phyloP scores from a whole-genome alignment of 257 asterid species.

The Ilex asprella region DNA sequence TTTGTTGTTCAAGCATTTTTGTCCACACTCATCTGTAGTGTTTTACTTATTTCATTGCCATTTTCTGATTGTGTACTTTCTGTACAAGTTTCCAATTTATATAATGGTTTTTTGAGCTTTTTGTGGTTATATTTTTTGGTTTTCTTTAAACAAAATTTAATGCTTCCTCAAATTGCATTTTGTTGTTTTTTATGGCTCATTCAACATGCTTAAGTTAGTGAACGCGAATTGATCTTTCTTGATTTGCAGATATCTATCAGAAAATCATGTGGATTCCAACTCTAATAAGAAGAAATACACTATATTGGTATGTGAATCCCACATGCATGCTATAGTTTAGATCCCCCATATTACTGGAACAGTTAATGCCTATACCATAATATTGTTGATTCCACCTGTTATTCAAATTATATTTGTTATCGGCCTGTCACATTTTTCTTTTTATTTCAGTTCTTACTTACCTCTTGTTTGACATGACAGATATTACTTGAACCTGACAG shows the following conservation, averaged over 20 bases:
- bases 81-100: background rate
- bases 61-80: background rate
- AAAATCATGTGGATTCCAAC: conserved; percentile 25
- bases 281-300: conserved; percentile 57
- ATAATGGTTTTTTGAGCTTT: background rate
- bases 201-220: background rate
- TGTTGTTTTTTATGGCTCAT: no score
- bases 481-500: conserved; percentile 38
- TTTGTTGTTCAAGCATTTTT: no score
- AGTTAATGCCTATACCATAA: background rate
- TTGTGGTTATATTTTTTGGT: background rate
- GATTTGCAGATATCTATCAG: conserved; percentile 43
- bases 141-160: background rate
- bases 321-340: no score
- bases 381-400: background rate
- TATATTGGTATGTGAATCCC: conserved; percentile 43
- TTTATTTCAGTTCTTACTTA: background rate
- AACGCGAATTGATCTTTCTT: background rate
- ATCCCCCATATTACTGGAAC: background rate
- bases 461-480: conserved; percentile 5
- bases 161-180: background rate
- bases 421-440: background rate
- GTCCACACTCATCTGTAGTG: no score
- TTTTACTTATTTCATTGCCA: background rate
- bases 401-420: background rate